Conservation (phyloP, 129 eudicot species). For the Saposhnikovia divaricata region DNA sequence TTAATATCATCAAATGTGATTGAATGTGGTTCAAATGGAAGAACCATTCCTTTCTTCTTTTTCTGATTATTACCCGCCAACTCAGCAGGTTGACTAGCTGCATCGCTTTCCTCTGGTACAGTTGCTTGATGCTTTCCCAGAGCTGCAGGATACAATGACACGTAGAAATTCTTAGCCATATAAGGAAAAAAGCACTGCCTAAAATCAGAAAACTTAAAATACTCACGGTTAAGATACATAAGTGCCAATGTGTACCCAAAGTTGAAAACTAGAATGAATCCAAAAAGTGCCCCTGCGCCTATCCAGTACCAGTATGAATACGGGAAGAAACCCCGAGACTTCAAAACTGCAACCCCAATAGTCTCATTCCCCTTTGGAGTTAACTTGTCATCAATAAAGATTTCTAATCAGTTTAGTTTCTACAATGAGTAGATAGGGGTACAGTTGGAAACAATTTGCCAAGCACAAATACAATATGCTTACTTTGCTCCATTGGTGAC, state of each 20-base stretch:
- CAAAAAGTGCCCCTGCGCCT: slow-evolving; percentile 36
- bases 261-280: slow-evolving; percentile 42
- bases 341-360: no score
- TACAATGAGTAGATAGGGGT: no score
- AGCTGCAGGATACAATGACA: slow-evolving; percentile 27
- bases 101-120: no score
- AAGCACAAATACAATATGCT: slow-evolving; percentile 12
- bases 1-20: slow-evolving; percentile 57
- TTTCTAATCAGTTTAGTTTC: no score
- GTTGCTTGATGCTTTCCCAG: slow-evolving; percentile 13
- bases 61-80: no score
- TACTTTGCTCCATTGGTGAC: slow-evolving; percentile 53
- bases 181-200: no score
- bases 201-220: no score
- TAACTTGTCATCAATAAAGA: no score
- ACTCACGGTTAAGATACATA: slow-evolving; percentile 30
- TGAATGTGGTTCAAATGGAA: slow-evolving; percentile 81
- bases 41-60: slow-evolving; percentile 59
- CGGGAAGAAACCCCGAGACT: slow-evolving; percentile 20
- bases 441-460: no score
- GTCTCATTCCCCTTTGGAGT: slow-evolving; percentile 23
- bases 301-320: slow-evolving; percentile 71
- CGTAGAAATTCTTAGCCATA: no score
- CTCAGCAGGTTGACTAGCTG: slow-evolving; percentile 26
- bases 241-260: slow-evolving; percentile 24